Base-by-base conservation (phyloP, 805 yeast genomes). In the Kodamaea laetipori region DNA sequence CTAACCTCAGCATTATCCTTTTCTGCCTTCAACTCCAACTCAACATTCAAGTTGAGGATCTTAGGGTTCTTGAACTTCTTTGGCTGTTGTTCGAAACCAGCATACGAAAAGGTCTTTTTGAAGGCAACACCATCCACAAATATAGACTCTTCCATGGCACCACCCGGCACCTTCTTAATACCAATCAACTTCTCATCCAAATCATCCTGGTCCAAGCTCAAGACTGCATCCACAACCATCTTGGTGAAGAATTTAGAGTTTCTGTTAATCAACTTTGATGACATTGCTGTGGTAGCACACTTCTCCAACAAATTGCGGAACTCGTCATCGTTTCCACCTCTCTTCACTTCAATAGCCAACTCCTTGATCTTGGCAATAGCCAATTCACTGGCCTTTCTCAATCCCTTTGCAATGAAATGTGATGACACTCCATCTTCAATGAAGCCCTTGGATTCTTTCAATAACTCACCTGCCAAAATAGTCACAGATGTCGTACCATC, bases 51-150 rank as follows among this genome's bases (percentile, higher is more conserved):
- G 55, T 83, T 80, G 45, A 94, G 71, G 50, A 94, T 81, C 65
- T 84, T 87, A 37, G 99, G 97, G 64, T 87, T 74, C 13, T 57
- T 56, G 63, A 94, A 89, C 41, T 64, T 67, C 67, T 94, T 94
- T 40, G 99, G 99, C 68, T 94, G 99, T 73, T 94, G 99, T 68
- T 94, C 99, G 63, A 94, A 94, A 2, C 99, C 99, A 37, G 99
- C 99, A 58, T 94, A 94, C 18, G 97, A 85, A 58, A 94, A 94
- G 0, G 99, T 90, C 72, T 94, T 94, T 61, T 94, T 89, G 69
- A 94, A 94, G 3, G 97, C 99, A 48, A 94, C 98, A 61, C 99
- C 99, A 55, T 87, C 80, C 41, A 94, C 80, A 55, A 90, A 86
- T 49, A 81, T 60, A 8, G 97, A 86, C 57, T 94, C 98, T 62